Percentiles rank a stretch among this genome's conserved stretches.
These are phyloP conservation scores for Podospora didyma DNA, from an alignment of 495 filamentous ascomycete species.

Conservation along the genomic window DNA sequence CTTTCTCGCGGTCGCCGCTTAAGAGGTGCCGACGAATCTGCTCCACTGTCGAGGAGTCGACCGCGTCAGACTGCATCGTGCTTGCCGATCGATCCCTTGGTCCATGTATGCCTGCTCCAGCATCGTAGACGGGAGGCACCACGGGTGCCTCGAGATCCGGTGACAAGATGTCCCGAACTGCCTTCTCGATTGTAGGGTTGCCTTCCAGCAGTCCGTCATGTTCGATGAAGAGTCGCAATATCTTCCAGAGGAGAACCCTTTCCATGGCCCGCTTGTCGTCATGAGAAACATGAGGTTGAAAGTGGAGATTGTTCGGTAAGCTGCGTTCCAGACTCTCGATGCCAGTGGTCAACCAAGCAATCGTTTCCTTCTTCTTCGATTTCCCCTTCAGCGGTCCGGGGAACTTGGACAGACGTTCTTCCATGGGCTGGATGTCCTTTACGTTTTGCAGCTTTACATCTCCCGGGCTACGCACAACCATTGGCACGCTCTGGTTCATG, in stretches of 20 bases:
- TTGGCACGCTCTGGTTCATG: constrained; percentile 63
- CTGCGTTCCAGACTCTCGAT: constrained; percentile 68
- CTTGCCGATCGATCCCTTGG: constrained; percentile 17
- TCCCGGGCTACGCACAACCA: constrained; percentile 79
- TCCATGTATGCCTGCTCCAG: constrained; percentile 24
- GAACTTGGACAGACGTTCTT: constrained; percentile 71
- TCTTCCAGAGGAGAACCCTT: constrained; percentile 82
- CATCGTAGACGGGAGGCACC: constrained; percentile 29
- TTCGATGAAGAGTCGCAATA: constrained; percentile 75
- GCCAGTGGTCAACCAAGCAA: constrained; percentile 73
- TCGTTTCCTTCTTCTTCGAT: constrained; percentile 88
- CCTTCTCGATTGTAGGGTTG: constrained; percentile 65
- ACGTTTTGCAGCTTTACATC: constrained; percentile 71
- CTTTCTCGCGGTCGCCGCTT: constrained; percentile 80
- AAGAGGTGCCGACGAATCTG: constrained; percentile 68
- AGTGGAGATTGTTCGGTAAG: constrained; percentile 41
- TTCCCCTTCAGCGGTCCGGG: constrained; percentile 87
- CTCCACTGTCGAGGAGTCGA: constrained; percentile 63
- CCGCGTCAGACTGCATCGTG: constrained; percentile 50
- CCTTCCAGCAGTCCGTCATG: constrained; percentile 79
- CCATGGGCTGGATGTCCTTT: constrained; percentile 63
- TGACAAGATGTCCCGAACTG: constrained; percentile 68
- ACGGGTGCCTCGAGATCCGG: constrained; percentile 42
- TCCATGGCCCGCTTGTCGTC: constrained; percentile 72
- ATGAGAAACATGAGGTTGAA: constrained; percentile 39